Conservation (phyloP, 257 asterid genomes). For the Buddleja alternifolia region DNA sequence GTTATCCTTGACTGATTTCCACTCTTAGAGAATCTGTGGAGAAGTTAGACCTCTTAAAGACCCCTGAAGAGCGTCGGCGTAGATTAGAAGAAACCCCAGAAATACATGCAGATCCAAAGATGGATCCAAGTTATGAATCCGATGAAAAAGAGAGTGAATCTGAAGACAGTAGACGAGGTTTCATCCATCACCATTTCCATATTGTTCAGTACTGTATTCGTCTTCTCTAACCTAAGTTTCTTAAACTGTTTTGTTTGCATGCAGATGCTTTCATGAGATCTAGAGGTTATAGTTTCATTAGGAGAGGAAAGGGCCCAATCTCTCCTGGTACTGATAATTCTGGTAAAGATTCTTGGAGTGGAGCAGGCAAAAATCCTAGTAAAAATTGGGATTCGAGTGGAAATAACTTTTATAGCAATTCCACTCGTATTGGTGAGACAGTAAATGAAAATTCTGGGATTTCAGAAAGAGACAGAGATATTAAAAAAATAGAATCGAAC, state of each 20-base stretch:
- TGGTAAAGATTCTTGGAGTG: constrained; percentile 65
- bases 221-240: neutral
- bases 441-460: constrained; percentile 59
- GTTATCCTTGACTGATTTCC: constrained; percentile 64
- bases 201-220: neutral
- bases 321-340: constrained; percentile 69
- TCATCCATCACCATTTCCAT: constrained; percentile 9
- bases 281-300: constrained; percentile 62
- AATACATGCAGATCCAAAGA: constrained; percentile 88
- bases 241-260: constrained; percentile 32
- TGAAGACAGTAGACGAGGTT: constrained; percentile 81
- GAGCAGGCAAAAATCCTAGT: constrained; percentile 44
- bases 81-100: constrained; percentile 88
- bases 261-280: constrained; percentile 71
- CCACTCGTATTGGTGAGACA: constrained; percentile 47
- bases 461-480: constrained; percentile 68
- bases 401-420: constrained; percentile 42
- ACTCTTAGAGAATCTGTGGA: constrained; percentile 99
- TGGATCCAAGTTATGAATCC: constrained; percentile 93
- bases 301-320: constrained; percentile 76
- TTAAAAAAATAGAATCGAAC: constrained; percentile 43
- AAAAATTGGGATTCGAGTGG: constrained; percentile 56
- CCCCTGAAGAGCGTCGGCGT: constrained; percentile 92
- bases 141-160: constrained; percentile 77
- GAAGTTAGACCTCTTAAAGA: constrained; percentile 86